A percentile compares a stretch with the other conserved stretches of the same genome.
These are phyloP conservation scores for Litchi chinensis DNA, from an alignment of 345 rosid species.

Conservation along the genomic window DNA sequence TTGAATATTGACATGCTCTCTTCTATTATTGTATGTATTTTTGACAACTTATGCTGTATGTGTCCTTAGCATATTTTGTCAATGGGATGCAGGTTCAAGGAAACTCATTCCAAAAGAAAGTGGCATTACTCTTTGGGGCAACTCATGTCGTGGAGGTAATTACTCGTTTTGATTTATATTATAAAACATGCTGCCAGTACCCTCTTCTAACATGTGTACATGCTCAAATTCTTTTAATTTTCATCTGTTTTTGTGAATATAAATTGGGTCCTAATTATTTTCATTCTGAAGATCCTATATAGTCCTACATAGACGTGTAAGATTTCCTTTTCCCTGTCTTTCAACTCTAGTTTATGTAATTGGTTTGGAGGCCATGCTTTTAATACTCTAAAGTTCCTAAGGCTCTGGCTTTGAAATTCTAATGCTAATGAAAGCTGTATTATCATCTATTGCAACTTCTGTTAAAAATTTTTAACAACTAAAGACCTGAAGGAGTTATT, in stretches of 20 bases:
- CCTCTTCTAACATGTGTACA: neutral
- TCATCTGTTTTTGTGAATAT: neutral
- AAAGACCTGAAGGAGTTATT: neutral
- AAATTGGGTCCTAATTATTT: neutral
- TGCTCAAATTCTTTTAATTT: neutral
- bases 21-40: constrained; percentile 4
- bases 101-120: constrained; percentile 97
- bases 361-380: neutral
- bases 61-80: constrained; percentile 16
- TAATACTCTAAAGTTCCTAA: neutral
- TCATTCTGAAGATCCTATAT: neutral
- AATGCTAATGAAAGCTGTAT: neutral
- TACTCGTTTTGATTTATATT: constrained; percentile 19
- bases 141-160: constrained; percentile 79
- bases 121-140: constrained; percentile 78
- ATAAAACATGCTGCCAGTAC: neutral
- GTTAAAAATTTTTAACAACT: neutral
- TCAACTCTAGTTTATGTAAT: neutral
- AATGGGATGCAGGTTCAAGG: constrained; percentile 69
- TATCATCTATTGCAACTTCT: neutral
- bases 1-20: neutral
- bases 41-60: neutral
- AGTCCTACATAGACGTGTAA: neutral
- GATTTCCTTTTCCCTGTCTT: neutral
- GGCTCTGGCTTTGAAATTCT: neutral